A percentile compares a stretch with the other conserved stretches of the same genome.
Conservation (phyloP, 345 rosid species). For the Hibiscus syriacus region DNA sequence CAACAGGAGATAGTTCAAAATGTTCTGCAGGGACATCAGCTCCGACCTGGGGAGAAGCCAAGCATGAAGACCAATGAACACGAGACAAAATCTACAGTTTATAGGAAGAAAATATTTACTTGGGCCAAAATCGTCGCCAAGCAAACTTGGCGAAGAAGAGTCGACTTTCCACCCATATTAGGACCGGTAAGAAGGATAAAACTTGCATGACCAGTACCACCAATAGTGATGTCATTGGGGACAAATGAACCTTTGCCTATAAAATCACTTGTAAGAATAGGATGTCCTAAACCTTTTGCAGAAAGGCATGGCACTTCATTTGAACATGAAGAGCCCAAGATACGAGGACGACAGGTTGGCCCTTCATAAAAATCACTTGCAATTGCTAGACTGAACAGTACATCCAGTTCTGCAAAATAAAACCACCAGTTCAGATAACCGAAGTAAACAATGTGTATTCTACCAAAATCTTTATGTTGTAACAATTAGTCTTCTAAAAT, state of each 20-base stretch:
- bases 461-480: not conserved
- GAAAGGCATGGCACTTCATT: too few relatives aligned
- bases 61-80: slow-evolving; percentile 3
- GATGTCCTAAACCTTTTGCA: slow-evolving; percentile 80
- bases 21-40: slow-evolving; percentile 92
- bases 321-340: slow-evolving; percentile 38
- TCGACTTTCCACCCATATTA: slow-evolving; percentile 99
- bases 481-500: not conserved
- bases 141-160: slow-evolving; percentile 98
- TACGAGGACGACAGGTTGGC: slow-evolving; percentile 61
- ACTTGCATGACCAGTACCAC: slow-evolving; percentile 58
- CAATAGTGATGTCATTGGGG: slow-evolving; percentile 69
- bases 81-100: slow-evolving; percentile 5
- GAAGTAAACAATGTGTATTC: slow-evolving; percentile 1
- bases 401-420: slow-evolving; percentile 75
- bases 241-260: slow-evolving; percentile 85
- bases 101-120: slow-evolving; percentile 31
- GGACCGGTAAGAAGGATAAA: slow-evolving; percentile 98
- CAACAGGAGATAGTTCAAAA: slow-evolving; percentile 75
- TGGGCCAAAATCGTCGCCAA: slow-evolving; percentile 87
- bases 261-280: slow-evolving; percentile 82
- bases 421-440: slow-evolving; percentile 17
- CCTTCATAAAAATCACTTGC: slow-evolving; percentile 89
- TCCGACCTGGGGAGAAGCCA: slow-evolving; percentile 47
- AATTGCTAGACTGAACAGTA: slow-evolving; percentile 72